Evolutionary conservation across 1,284 basidiomycete genomes (phyloP).

Genomic region (Phlebopus sp.): DNA sequence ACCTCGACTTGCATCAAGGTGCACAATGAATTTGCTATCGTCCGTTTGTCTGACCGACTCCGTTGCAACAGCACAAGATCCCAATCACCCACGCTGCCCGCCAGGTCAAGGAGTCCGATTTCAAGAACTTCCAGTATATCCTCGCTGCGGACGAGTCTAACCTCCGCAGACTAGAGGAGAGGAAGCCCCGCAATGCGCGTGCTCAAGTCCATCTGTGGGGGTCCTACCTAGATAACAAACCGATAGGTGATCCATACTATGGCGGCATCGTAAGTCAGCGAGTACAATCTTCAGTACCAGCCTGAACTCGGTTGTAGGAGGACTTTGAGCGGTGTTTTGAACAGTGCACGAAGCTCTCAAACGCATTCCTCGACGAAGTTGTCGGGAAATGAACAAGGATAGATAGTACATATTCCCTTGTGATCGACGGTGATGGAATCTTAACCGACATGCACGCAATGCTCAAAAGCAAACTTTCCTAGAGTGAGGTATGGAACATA

Average conservation of each 20-base stretch:
- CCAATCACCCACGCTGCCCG: constrained; percentile 61
- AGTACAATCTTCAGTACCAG: neutral
- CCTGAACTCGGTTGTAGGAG: constrained; percentile 23
- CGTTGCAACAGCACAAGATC: constrained; percentile 49
- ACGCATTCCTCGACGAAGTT: constrained; percentile 71
- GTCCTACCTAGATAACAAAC: constrained; percentile 62
- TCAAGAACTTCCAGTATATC: constrained; percentile 64
- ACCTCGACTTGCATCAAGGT: constrained; percentile 62
- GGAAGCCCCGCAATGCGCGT: constrained; percentile 50
- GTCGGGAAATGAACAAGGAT: constrained; percentile 30
- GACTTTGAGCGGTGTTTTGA: constrained; percentile 60
- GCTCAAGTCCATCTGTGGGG: constrained; percentile 70
- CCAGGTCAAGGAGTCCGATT: constrained; percentile 57
- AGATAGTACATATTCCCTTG: too few species aligned
- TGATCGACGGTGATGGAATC: too few species aligned
- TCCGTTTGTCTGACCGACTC: neutral
- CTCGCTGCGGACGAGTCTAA: constrained; percentile 70
- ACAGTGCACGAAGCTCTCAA: constrained; percentile 63
- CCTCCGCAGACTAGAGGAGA: constrained; percentile 52
- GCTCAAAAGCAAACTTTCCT: too few species aligned
- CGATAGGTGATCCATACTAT: constrained; percentile 75
- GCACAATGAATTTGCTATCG: constrained; percentile 2
- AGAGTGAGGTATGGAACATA: too few species aligned
- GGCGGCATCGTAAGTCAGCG: constrained; percentile 55
- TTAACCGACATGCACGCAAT: too few species aligned